Conservation (phyloP, 176 grass and related monocot species). For the Carex pumila region DNA sequence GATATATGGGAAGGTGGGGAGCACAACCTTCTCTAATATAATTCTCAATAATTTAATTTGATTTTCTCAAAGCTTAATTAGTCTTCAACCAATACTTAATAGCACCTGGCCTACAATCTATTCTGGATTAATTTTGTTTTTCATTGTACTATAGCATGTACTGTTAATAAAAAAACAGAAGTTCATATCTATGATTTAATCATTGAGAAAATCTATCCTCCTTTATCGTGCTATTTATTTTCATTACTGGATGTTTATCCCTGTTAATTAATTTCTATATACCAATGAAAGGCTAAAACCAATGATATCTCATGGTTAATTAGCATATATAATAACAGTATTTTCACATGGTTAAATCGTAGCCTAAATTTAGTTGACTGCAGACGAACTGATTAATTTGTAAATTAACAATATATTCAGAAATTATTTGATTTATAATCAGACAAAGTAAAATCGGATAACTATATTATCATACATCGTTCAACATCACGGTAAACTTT, state of each 20-base stretch:
- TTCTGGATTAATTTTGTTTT: not conserved
- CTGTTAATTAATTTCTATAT: not conserved
- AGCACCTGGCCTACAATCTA: not conserved
- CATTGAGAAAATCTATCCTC: not conserved
- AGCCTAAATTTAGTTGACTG: no score
- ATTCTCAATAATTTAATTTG: not conserved
- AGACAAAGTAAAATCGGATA: no score
- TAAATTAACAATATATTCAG: no score
- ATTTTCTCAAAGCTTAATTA: not conserved
- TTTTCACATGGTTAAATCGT: no score
- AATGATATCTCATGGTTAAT: no score
- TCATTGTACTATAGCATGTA: not conserved
- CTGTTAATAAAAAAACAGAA: not conserved
- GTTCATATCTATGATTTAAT: not conserved
- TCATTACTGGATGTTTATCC: not conserved
- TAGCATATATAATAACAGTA: no score
- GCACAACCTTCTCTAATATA: slow-evolving; percentile 25
- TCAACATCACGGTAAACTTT: not conserved
- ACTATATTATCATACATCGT: no score
- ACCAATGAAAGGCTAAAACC: no score
- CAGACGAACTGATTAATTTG: no score
- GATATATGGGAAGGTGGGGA: slow-evolving; percentile 23
- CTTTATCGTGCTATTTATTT: not conserved
- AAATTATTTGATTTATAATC: no score
- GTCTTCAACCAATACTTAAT: not conserved